phyloP scores from a whole-genome alignment of 2,329 filamentous ascomycete species.

The Neofusicoccum kwambonambiense region DNA sequence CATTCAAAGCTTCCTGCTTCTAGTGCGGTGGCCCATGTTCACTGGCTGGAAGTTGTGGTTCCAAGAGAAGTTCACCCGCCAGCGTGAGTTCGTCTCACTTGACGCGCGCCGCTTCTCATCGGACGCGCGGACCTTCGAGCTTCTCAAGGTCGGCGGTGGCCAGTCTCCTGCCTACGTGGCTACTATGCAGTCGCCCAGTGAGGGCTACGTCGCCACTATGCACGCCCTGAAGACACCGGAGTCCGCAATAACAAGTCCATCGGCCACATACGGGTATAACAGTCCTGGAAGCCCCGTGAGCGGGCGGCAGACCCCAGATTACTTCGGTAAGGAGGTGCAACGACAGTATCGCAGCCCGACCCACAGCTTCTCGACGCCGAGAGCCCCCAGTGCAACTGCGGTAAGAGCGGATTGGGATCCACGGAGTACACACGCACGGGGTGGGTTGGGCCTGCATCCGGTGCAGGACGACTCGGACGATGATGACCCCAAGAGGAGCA shows the following conservation, averaged over 20 bases:
- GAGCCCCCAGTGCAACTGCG: slow-evolving; percentile 31
- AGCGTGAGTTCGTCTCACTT: slow-evolving; percentile 83
- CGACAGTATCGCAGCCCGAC: slow-evolving; percentile 39
- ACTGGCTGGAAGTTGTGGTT: slow-evolving; percentile 75
- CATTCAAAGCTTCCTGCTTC: slow-evolving; percentile 77
- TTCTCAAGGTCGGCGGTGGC: slow-evolving; percentile 30
- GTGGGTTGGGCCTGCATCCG: slow-evolving; percentile 26
- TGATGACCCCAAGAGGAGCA: slow-evolving; percentile 5
- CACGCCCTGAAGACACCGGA: slow-evolving; percentile 26
- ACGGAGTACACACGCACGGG: slow-evolving; percentile 37
- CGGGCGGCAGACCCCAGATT: slow-evolving; percentile 29
- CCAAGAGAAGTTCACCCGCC: slow-evolving; percentile 47
- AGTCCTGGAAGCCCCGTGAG: slow-evolving; percentile 16
- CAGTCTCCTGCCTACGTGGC: slow-evolving; percentile 10
- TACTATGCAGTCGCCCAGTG: slow-evolving; percentile 24
- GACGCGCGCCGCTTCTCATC: slow-evolving; percentile 59
- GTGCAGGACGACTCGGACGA: slow-evolving; percentile 12
- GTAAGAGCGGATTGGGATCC: slow-evolving; percentile 34
- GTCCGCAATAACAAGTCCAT: slow-evolving; percentile 23
- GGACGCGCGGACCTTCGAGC: slow-evolving; percentile 34
- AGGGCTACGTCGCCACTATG: slow-evolving; percentile 9
- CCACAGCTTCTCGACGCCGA: slow-evolving; percentile 43
- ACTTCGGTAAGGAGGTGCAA: slow-evolving; percentile 36
- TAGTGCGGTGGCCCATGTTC: slow-evolving; percentile 82
- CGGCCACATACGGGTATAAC: neutral